Evolutionary conservation across 176 grass and related monocot species (phyloP), one percentile per base, ranked within the genome.

Genomic region (Phoenix dactylifera): DNA sequence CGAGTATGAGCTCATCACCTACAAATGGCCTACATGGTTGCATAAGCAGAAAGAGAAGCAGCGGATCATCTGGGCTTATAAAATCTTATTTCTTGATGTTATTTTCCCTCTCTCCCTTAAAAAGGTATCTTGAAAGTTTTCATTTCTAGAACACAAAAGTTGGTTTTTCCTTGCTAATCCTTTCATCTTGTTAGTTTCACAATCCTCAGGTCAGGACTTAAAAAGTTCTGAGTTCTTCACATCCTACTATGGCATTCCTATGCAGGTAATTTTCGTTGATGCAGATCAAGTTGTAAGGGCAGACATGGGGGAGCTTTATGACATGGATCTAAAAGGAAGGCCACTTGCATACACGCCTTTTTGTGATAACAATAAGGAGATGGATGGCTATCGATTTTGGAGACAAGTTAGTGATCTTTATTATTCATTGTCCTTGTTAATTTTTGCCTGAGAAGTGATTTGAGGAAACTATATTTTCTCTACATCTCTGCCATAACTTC

Each of bases 31-130:
- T 58, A 97, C 93, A 70, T 97, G 93, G 93, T 76, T 97, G 66
- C 93, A 91, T 67, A 97, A 97, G 72, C 93, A 97, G 85, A 97
- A 88, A 76, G 93, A 97, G 81, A 97, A 97, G 78, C 93, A 97
- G 66, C 67, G 93, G 15, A 97, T 97, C 55, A 97, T 97, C 75
- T 97, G 93, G 93, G 93, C 93, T 35, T 97, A 97, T 68, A 97
- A 97, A 73, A 97, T 97, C 24, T 91, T 97, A 70, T 97, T 97
- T 88, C 79, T 97, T 70, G 93, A 97, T 80, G 93, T 97, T 67
- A 97, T 91, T 69, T 97, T 97, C 68, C 87, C 93, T 26, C 72
- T 97, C 88, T 97, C 87, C 6, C 81, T 97, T 66, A 88, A 78
- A 58, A 97, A 91, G 87, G 93, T 97, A 69, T 25, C 44, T 49